These are phyloP conservation scores for Solanum chaucha DNA, from an alignment of 257 asterid genomes.

Conservation along the genomic window DNA sequence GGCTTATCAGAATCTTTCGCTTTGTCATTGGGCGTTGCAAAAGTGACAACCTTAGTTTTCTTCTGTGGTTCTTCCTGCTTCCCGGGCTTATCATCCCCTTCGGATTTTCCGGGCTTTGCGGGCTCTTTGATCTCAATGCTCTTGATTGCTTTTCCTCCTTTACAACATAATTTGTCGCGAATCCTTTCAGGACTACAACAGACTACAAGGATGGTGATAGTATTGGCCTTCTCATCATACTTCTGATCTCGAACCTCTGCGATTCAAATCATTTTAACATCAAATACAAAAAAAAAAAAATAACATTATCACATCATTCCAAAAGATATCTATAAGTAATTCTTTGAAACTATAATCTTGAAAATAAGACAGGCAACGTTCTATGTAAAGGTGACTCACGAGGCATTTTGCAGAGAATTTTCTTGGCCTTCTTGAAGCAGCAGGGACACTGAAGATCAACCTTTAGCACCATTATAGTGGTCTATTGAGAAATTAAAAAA, in stretches of 20 bases:
- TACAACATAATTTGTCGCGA: slow-evolving; percentile 56
- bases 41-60: slow-evolving; percentile 9
- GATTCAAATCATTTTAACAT: slow-evolving; percentile 4
- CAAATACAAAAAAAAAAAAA: neutral
- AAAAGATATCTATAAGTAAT: neutral
- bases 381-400: slow-evolving; percentile 27
- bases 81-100: neutral
- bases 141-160: slow-evolving; percentile 46
- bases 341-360: neutral
- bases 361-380: neutral
- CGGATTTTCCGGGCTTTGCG: slow-evolving; percentile 10
- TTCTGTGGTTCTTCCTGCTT: slow-evolving; percentile 10
- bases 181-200: slow-evolving; percentile 80
- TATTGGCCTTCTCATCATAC: slow-evolving; percentile 51
- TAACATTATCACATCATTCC: neutral
- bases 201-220: slow-evolving; percentile 50
- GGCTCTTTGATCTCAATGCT: slow-evolving; percentile 49
- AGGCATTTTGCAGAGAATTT: slow-evolving; percentile 65
- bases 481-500: slow-evolving; percentile 18
- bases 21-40: slow-evolving; percentile 4
- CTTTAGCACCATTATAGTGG: slow-evolving; percentile 52
- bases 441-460: slow-evolving; percentile 77
- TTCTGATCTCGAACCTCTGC: slow-evolving; percentile 71
- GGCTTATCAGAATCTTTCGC: slow-evolving; percentile 7
- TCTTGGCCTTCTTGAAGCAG: slow-evolving; percentile 86